Evolutionary conservation across 2,329 filamentous ascomycete genomes (phyloP), one percentile per base, ranked within the genome.

Genomic region (Ophiognomonia clavigignenti-juglandacearum): DNA sequence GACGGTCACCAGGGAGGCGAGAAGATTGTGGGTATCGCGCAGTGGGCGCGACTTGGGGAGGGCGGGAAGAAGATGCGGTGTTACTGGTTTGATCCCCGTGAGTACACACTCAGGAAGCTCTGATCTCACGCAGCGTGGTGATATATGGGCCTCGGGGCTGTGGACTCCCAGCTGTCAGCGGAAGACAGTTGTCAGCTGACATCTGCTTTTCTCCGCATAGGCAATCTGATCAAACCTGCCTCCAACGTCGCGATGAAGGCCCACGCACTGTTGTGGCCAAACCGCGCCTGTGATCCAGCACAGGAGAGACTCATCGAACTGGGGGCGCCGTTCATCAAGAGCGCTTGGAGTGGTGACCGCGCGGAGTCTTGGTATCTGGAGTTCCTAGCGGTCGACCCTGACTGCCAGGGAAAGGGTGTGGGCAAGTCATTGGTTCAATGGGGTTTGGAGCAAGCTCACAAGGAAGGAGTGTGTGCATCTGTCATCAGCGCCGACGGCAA

Each of bases 281-380:
- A 59, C 50, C 54, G 57, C 3, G 56, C 57, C 9, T 40, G 50
- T 7, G 52, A 59, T 27, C 56, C 57, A 0, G 37, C 45, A 6
- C 43, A 56, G 26, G 50, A 51, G 5, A 48, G 57, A 29, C 40
- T 56, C 6, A 39, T 61, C 9, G 53, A 58, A 26, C 53, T 55
- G 11, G 47, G 53, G 1, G 52, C 49, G 18, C 58, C 58, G 5
- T 54, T 49, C 39, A 51, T 55, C 36, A 41, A 48, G 6, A 51
- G 59, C 27, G 41, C 61, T 14, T 66, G 63, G 63, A 47, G 47
- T 3, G 60, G 60, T 9, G 34, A 47, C 4, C 57, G 65, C 6
- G 52, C 50, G 1, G 57, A 67, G 16, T 64, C 61, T 18, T 72
- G 64, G 65, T 67, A 64, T 40, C 59, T 74, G 4, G 60, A 66